These are phyloP conservation scores for Ustilago nuda DNA, from an alignment of 1,284 basidiomycete species.

Conservation along the genomic window DNA sequence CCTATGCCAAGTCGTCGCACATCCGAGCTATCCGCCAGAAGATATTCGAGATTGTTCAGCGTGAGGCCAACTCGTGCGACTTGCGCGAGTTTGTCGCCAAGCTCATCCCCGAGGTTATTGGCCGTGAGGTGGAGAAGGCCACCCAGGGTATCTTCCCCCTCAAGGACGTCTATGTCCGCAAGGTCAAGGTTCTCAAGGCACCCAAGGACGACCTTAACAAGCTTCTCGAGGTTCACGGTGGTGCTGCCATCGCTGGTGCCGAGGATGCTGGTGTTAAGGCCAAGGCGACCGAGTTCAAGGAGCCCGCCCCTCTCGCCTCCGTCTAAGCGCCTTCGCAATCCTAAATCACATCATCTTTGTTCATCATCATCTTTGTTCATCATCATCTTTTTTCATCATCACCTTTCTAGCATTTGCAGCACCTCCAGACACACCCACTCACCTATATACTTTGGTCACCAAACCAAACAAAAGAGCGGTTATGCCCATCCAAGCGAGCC, in stretches of 20 bases:
- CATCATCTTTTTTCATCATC: background rate
- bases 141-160: slow-evolving; percentile 95
- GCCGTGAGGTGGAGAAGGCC: slow-evolving; percentile 99
- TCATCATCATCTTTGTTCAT: background rate
- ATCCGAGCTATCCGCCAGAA: slow-evolving; percentile 98
- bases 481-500: slow-evolving; percentile 14
- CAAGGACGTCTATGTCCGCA: slow-evolving; percentile 90
- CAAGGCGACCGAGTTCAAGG: slow-evolving; percentile 86
- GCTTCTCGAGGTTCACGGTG: slow-evolving; percentile 94
- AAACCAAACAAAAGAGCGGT: slow-evolving; percentile 29
- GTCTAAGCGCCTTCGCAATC: slow-evolving; percentile 68
- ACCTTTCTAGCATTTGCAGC: slow-evolving; percentile 14
- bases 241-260: slow-evolving; percentile 70
- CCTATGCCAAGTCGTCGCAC: slow-evolving; percentile 95
- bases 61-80: slow-evolving; percentile 94
- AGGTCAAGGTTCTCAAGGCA: slow-evolving; percentile 90
- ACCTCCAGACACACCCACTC: slow-evolving; percentile 8
- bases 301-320: slow-evolving; percentile 85
- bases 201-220: slow-evolving; percentile 97
- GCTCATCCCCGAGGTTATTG: slow-evolving; percentile 98
- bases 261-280: slow-evolving; percentile 90
- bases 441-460: slow-evolving; percentile 17
- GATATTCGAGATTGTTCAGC: slow-evolving; percentile 99
- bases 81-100: slow-evolving; percentile 95
- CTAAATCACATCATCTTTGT: background rate